Percentiles rank a stretch among this genome's conserved stretches.
These are phyloP conservation scores for Penicillium steckii DNA, from an alignment of 495 filamentous ascomycete species.

Conservation along the genomic window DNA sequence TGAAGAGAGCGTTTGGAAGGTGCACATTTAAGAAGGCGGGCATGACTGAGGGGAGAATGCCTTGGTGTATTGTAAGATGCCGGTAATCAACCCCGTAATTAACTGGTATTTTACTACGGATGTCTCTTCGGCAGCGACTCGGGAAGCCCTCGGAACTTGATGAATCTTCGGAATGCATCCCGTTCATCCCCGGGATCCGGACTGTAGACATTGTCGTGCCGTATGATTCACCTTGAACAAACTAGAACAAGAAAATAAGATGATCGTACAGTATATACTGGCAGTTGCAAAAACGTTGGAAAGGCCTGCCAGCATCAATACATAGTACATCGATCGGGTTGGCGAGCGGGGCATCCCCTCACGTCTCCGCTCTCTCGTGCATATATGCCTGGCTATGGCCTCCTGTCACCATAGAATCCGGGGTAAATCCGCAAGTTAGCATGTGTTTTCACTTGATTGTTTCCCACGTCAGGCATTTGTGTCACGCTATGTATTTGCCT, in stretches of 20 bases:
- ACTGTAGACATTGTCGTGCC: too few species aligned
- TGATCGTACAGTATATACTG: too few species aligned
- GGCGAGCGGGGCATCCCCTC: slow-evolving; percentile 10
- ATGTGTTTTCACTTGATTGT: not conserved
- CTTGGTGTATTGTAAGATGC: not conserved
- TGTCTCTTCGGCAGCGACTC: not conserved
- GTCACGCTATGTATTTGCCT: not conserved
- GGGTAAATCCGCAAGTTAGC: slow-evolving; percentile 2
- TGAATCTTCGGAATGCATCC: not conserved
- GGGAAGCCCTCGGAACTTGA: not conserved
- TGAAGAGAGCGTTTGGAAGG: too few species aligned
- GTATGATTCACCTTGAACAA: too few species aligned
- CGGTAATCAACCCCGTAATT: not conserved
- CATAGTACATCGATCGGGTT: slow-evolving; percentile 1
- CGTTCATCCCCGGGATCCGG: not conserved
- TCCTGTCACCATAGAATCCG: not conserved
- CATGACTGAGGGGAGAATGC: not conserved
- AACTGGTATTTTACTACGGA: not conserved
- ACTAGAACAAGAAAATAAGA: too few species aligned
- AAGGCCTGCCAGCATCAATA: too few species aligned
- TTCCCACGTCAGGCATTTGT: not conserved
- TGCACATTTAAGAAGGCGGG: too few species aligned
- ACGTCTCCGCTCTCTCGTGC: slow-evolving; percentile 9
- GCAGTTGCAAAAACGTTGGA: too few species aligned
- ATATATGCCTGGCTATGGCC: not conserved